Evolutionary conservation across 768 basidiomycete genomes (phyloP), one percentile per base, ranked within the genome.

Genomic region (Pulveroboletus sp.): DNA sequence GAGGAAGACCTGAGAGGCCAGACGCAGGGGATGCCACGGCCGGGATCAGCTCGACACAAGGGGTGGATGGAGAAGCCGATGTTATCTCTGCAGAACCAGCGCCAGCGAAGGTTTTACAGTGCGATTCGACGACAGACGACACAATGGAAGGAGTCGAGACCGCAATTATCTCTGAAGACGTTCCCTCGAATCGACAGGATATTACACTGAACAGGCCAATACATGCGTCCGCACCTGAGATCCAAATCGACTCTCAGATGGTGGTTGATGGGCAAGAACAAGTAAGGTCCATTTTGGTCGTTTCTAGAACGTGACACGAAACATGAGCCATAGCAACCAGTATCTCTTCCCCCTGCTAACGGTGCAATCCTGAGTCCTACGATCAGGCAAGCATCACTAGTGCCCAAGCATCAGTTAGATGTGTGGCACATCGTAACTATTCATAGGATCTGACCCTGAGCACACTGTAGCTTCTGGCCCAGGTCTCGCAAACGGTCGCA

Each of bases 401-500:
- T 40, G 32, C 51, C 49, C 45, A 65, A 55, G 52, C 57, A 46
- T 41, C 63, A 66, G 49, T 40, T 63, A 36, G 64, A 63, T 55
- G 63, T 65, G 62, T 49, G 63, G 20, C 51, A 39, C 41, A 43
- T 49, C 43, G n/a, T n/a, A 32, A 44, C 56, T 47, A 30, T 26
- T 14, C 45, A 30, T 53, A 30, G 43, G 40, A 57, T 53, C 40
- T 66, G 39, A 51, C 27, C 23, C 49, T 63, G 47, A 65, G 36
- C 32, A 35, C 38, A 50, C 30, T 32, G 24, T 45, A 65, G 64
- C 62, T 65, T 49, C 31, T 61, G 51, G 59, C 62, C 24, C 60
- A 60, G 39, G 62, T 64, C 36, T 62, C 64, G 4, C 63, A 62
- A 56, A 56, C 60, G 17, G 60, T 63, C n/a, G 65, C 64, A 16